phyloP scores from a whole-genome alignment of 2,329 filamentous ascomycete species.

The Beauveria asiatica region DNA sequence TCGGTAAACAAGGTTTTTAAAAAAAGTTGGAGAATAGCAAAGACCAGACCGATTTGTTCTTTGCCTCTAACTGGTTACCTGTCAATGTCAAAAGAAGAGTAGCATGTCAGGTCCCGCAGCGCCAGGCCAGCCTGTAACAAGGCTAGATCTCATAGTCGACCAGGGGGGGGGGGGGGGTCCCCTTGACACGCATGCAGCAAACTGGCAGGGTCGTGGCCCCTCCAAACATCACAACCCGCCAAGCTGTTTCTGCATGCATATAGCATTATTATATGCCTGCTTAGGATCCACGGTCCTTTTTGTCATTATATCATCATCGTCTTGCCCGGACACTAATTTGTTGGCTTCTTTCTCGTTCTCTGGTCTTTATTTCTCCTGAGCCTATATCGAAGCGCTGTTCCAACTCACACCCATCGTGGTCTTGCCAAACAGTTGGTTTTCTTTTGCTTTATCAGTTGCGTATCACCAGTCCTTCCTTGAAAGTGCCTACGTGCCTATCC shows the following conservation, averaged over 20 bases:
- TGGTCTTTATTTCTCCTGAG: not conserved
- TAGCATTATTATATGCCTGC: not conserved
- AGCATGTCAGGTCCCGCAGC: constrained; percentile 14
- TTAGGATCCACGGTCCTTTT: not conserved
- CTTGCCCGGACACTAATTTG: not conserved
- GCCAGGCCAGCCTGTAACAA: constrained; percentile 19
- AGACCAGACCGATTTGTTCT: too few relatives aligned
- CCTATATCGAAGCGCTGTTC: not conserved
- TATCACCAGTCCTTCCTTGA: constrained; percentile 17
- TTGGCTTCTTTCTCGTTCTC: not conserved
- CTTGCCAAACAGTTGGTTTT: not conserved
- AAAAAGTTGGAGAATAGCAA: not conserved
- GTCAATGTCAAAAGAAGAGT: not conserved
- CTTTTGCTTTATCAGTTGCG: constrained; percentile 1
- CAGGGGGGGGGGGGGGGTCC: constrained; percentile 2
- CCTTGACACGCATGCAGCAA: constrained; percentile 4
- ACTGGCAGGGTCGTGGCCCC: constrained; percentile 3
- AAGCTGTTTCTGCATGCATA: constrained; percentile 9
- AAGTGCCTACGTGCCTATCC: constrained; percentile 13
- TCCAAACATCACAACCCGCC: constrained; percentile 10
- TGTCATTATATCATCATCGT: constrained; percentile 6
- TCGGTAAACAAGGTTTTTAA: not conserved
- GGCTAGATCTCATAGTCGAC: constrained; percentile 18
- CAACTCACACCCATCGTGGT: constrained; percentile 1
- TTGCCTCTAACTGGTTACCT: too few relatives aligned